Evolutionary conservation across 805 yeast genomes (phyloP), one percentile per base, ranked within the genome.

Genomic region (Priceomyces melissophilus): DNA sequence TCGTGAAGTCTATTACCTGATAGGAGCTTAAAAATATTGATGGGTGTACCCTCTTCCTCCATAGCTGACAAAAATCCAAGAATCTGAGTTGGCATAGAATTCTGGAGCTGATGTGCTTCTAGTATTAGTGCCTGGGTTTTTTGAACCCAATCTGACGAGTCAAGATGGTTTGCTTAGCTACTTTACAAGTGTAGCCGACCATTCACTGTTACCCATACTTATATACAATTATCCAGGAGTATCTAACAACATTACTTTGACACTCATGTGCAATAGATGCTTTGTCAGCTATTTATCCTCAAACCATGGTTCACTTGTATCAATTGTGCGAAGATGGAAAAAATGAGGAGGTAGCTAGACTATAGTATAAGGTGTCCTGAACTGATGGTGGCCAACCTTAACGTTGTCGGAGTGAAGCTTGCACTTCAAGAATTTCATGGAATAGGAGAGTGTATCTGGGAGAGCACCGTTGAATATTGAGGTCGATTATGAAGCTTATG

Each of bases 221-320:
- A 56, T 67, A 30, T 66, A 67, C 44, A 53, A 63, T 29, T 67
- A 62, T 38, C 71, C 71, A 14, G 69, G 67, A 5, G 62, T 58
- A n/a, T 39, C 58, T 30, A 67, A 67, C 33, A 62, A 61, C 25
- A 59, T 64, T 28, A 54, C 52, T 8, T 40, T 63, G 17, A 40
- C 48, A 2, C 38, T 41, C 28, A 26, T 59, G 60, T 12, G 53
- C 62, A 12, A 53, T 57, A 40, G 62, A 57, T 35, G 60, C 57
- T 4, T 45, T 57, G 31, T 51, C 58, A 2, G 55, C 51, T 2
- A 30, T 52, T 8, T 57, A 54, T 44, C 60, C 62, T 9, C 52
- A 54, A 35, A 34, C 48, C 3, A 50, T 53, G 57, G 46, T 50
- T 4, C 39, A 49, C 23, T 38, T 57, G 4, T 49, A 29, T 35